Base-by-base conservation (phyloP, 2,329 filamentous ascomycete species). In the Colletotrichum plurivorum region DNA sequence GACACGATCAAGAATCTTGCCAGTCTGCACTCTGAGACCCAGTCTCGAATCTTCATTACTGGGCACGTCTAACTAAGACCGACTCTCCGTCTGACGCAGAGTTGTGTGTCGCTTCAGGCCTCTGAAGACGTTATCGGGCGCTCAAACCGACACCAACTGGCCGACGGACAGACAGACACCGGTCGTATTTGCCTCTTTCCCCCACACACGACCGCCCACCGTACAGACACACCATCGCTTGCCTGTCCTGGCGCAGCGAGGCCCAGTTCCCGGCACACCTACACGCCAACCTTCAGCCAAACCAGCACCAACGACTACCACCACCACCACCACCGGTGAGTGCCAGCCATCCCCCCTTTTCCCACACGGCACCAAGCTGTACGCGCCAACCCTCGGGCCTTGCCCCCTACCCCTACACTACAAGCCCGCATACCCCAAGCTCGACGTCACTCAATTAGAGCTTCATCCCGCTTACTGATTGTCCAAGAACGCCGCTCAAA, bases 371-470 rank as follows among this genome's bases (percentile, higher is more conserved):
- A 61, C 39, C 36, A 36, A 48, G 20, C n/a, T 45, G 59, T 39
- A 63, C 64, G 22, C 64, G 16, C 58, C 46, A 67, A 63, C 64
- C 59, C 64, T 52, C 60, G 31, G 52, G 36, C 59, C 39, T 52
- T 67, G 41, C 55, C 56, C 59, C 59, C 59, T 62, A 66, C 20
- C 20, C 41, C 36, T 45, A 18, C 7, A 39, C 48, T 20, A n/a
- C 27, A 13, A 46, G 27, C 41, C 51, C 41, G 25, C 39, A 45
- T n/a, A 51, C 53, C 55, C 59, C 45, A 57, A 67, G 45, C 63
- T 60, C 55, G 49, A 69, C 66, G 62, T 69, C 66, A 69, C 66
- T 60, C 22, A 51, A 66, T 66, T 69, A 69, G 66, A 69, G 54
- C 66, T 69, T 56, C 62, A 57, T 46, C 66, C 62, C 41, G 66